Evolutionary conservation across 805 yeast species (phyloP).

Genomic region (Candida sphagnicola): DNA sequence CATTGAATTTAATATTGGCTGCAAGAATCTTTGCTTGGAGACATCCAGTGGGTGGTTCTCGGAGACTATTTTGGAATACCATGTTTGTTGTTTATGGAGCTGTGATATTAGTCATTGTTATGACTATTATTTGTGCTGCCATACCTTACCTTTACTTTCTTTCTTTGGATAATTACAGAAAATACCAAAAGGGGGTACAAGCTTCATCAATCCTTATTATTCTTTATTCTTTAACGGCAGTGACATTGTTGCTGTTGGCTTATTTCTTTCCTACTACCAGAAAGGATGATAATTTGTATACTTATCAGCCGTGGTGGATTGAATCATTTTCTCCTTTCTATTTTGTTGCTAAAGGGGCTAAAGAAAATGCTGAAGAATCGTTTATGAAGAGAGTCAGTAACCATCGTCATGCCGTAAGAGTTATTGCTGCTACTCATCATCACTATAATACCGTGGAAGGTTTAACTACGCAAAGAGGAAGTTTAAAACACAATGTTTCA

Average conservation of each 20-base stretch:
- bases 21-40: conserved; percentile 75
- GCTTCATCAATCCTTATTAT: conserved; percentile 35
- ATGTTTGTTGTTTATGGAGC: conserved; percentile 50
- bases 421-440: conserved; percentile 52
- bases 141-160: conserved; percentile 58
- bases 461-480: conserved; percentile 28
- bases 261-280: conserved; percentile 53
- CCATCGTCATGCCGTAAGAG: conserved; percentile 45
- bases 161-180: conserved; percentile 37
- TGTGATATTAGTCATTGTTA: conserved; percentile 56
- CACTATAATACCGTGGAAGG: conserved; percentile 27
- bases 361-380: conserved; percentile 40
- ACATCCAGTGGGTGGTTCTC: conserved; percentile 67
- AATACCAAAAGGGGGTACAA: conserved; percentile 52
- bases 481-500: conserved; percentile 47
- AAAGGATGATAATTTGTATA: conserved; percentile 46
- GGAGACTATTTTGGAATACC: conserved; percentile 43
- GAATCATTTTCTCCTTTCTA: conserved; percentile 57
- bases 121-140: conserved; percentile 64
- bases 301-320: conserved; percentile 79
- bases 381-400: conserved; percentile 42
- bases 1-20: conserved; percentile 60
- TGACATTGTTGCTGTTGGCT: conserved; percentile 46
- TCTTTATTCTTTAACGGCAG: conserved; percentile 51
- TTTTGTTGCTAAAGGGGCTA: conserved; percentile 52